A percentile compares a stretch with the other conserved stretches of the same genome.
These are phyloP conservation scores for Escovopsis weberi DNA, from an alignment of 2,329 filamentous ascomycete species.

Conservation along the genomic window DNA sequence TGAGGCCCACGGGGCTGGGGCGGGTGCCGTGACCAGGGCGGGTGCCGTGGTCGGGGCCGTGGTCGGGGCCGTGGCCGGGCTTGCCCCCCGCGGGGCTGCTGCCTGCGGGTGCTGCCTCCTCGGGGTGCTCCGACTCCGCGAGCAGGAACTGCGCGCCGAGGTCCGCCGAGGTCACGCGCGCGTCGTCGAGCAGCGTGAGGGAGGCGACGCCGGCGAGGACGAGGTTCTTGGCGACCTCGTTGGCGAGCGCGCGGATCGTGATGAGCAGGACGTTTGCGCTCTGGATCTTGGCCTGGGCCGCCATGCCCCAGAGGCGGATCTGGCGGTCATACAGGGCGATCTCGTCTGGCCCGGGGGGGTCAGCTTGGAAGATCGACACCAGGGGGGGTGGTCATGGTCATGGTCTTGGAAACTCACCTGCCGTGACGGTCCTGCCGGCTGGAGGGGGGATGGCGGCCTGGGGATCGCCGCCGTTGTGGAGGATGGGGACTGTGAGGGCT, in stretches of 20 bases:
- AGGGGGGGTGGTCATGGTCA: neutral
- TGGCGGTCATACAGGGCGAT: constrained; percentile 96
- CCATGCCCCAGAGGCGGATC: constrained; percentile 92
- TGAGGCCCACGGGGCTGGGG: constrained; percentile 58
- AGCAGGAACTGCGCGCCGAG: constrained; percentile 76
- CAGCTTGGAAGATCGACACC: neutral
- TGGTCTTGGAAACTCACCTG: constrained; percentile 13
- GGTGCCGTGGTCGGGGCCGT: too few species aligned
- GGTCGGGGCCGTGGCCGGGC: too few species aligned
- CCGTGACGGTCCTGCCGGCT: constrained; percentile 15
- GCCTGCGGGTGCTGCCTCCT: too few species aligned
- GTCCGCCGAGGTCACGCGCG: constrained; percentile 61
- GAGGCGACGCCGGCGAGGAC: constrained; percentile 86
- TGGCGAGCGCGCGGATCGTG: constrained; percentile 73
- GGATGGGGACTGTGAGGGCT: constrained; percentile 17
- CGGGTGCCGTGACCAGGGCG: neutral
- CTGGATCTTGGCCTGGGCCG: constrained; percentile 86
- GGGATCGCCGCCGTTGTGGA: constrained; percentile 15
- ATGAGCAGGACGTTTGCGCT: constrained; percentile 82
- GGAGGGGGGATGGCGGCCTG: constrained; percentile 7
- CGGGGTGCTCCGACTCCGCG: constrained; percentile 24
- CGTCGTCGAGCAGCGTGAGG: constrained; percentile 74
- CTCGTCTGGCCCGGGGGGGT: constrained; percentile 50
- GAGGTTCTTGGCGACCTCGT: constrained; percentile 94
- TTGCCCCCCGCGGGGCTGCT: too few species aligned